Percentiles rank a stretch among this genome's conserved stretches.
Conservation (phyloP, 2,329 filamentous ascomycete species). For the Cadophora luteo-olivacea region DNA sequence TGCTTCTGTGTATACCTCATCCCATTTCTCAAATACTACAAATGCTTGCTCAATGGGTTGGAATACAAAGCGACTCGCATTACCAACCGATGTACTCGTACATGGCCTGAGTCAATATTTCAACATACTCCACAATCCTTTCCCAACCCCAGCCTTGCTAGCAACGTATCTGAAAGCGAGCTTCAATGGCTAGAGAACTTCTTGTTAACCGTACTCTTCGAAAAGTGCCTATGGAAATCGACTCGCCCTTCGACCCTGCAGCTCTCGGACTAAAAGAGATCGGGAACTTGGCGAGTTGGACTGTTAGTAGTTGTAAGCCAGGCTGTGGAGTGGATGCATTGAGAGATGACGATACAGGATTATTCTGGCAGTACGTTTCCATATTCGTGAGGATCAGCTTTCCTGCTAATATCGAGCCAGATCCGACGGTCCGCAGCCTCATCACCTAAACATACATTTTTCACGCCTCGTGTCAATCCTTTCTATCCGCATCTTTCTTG, state of each 20-base stretch:
- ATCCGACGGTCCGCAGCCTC: conserved; percentile 84
- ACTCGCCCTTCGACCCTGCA: conserved; percentile 56
- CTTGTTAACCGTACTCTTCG: conserved; percentile 21
- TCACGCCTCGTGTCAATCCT: conserved; percentile 82
- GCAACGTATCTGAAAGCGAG: too few species aligned
- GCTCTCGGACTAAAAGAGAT: conserved; percentile 75
- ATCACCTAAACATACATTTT: conserved; percentile 84
- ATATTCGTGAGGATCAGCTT: neutral
- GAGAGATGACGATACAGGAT: conserved; percentile 72
- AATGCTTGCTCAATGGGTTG: neutral
- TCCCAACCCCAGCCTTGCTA: too few species aligned
- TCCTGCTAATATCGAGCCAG: conserved; percentile 47
- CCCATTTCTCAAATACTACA: neutral
- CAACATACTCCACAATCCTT: too few species aligned
- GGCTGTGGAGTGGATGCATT: conserved; percentile 81
- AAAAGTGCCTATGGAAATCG: conserved; percentile 44
- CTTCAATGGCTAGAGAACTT: neutral
- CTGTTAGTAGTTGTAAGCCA: conserved; percentile 81
- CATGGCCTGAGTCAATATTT: too few species aligned
- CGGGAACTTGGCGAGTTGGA: conserved; percentile 83
- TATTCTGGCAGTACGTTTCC: conserved; percentile 76
- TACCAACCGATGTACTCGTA: too few species aligned
- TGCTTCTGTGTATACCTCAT: neutral
- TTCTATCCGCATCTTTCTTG: conserved; percentile 82
- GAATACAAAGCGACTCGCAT: neutral